A percentile compares a stretch with the other conserved stretches of the same genome.
Evolutionary conservation across 805 yeast genomes (phyloP).

Genomic region (Cyberlindnera americana): DNA sequence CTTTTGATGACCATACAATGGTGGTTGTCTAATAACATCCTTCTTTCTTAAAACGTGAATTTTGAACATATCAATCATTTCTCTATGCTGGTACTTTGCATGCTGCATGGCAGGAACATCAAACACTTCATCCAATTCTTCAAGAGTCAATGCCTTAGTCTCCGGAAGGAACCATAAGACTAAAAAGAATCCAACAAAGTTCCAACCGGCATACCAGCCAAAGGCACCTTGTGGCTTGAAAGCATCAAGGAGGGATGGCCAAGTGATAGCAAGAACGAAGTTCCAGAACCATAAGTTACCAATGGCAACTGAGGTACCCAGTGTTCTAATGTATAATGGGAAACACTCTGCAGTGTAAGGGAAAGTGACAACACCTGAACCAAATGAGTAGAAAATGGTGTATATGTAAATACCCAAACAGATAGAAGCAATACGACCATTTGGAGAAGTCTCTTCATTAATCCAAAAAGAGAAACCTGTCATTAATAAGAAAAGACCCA

Average conservation of each 20-base stretch:
- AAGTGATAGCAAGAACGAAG: slow-evolving; percentile 65
- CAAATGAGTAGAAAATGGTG: slow-evolving; percentile 72
- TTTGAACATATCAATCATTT: slow-evolving; percentile 42
- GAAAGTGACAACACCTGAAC: slow-evolving; percentile 89
- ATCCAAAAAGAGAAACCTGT: slow-evolving; percentile 76
- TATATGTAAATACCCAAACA: slow-evolving; percentile 72
- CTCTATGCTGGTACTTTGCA: slow-evolving; percentile 44
- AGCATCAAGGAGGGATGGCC: slow-evolving; percentile 68
- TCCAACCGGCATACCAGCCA: slow-evolving; percentile 88
- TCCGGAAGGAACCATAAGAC: slow-evolving; percentile 71
- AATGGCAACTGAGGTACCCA: slow-evolving; percentile 78
- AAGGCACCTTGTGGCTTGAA: slow-evolving; percentile 83
- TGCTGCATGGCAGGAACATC: slow-evolving; percentile 55
- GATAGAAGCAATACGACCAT: slow-evolving; percentile 64
- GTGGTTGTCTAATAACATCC: slow-evolving; percentile 46
- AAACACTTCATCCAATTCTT: slow-evolving; percentile 69
- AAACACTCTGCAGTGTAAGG: slow-evolving; percentile 84
- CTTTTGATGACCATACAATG: slow-evolving; percentile 54
- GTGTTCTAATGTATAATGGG: slow-evolving; percentile 73
- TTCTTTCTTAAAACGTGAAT: slow-evolving; percentile 44
- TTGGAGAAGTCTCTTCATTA: slow-evolving; percentile 34
- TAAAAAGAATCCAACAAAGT: slow-evolving; percentile 62
- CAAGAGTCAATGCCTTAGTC: slow-evolving; percentile 62
- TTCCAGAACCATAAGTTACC: slow-evolving; percentile 75
- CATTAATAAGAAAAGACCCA: slow-evolving; percentile 55